Base-by-base conservation (phyloP, 2,329 filamentous ascomycete species). In the Waltergamsia citrina region DNA sequence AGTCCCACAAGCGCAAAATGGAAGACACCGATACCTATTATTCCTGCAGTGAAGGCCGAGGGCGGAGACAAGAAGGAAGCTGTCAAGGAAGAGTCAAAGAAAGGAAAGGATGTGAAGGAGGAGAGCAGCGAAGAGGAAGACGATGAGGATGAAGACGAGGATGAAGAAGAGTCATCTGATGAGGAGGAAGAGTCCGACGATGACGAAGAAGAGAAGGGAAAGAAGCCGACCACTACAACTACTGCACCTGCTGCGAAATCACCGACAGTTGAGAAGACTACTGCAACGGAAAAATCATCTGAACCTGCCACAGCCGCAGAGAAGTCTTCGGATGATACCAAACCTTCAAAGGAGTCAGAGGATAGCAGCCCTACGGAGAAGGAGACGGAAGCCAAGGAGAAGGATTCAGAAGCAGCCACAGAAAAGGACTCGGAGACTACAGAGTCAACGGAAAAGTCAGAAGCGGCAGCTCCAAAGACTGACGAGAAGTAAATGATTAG, bases 1-100 rank as follows among this genome's bases (percentile, higher is more conserved):
- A 63, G 58, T 40, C 65, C 59, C 12, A 60, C 56, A 19, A 59
- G 49, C 35, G 51, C 56, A 11, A 53, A 51, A 3, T 69, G 63
- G 65, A 62, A 57, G 18, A n/a, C 27, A 14, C 12, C 26, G 25
- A 41, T 50, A 59, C 5, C 19, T 11, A 22, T 21, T n/a, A 21
- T 19, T 4, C 29, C 15, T 18, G 52, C 36, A 8, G 42, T 33
- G 7, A 33, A 44, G 11, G 41, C 36, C 17, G 33, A 32, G 4
- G 29, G 23, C 10, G 17, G 15, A 6, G 29, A 32, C 21, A 32
- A 38, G 19, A 23, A 21, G 19, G 32, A 21, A n/a, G 32, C 20
- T 14, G 32, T 9, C 20, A 36, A 39, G 37, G 21, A 36, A 17
- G 34, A 54, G 9, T 47, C 51, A 5, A 3, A 49, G 47, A 43